Percentiles rank a stretch among this genome's conserved stretches.
These are phyloP conservation scores for Rosa hybrid DNA, from an alignment of 331 rosid species.

Conservation along the genomic window DNA sequence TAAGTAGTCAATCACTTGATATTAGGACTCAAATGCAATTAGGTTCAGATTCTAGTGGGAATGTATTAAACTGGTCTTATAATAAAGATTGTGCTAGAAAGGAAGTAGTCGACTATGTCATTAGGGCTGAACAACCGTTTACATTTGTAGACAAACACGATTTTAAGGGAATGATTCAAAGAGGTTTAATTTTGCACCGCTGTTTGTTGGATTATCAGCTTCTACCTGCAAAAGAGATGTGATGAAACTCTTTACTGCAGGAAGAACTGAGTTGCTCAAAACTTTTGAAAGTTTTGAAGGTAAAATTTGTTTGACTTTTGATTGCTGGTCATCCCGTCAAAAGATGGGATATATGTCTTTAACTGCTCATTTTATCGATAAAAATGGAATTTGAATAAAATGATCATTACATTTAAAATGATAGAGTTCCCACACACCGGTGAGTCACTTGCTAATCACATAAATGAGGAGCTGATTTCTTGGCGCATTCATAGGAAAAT, in stretches of 20 bases:
- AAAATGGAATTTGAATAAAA: not conserved
- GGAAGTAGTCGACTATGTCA: not conserved
- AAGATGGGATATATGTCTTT: not conserved
- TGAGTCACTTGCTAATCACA: not conserved
- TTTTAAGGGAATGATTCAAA: not conserved
- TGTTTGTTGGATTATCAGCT: not conserved
- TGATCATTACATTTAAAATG: not conserved
- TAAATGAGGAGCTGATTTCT: not conserved
- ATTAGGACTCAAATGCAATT: not conserved
- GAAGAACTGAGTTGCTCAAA: not conserved
- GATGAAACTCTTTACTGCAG: not conserved
- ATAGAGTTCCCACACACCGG: not conserved
- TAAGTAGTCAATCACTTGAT: not conserved
- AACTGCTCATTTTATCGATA: not conserved
- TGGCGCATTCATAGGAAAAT: not conserved
- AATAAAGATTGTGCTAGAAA: not conserved
- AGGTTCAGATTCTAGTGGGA: not conserved
- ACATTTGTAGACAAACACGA: conserved; percentile 2
- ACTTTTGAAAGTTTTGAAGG: not conserved
- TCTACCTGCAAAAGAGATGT: not conserved
- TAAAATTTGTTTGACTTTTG: not conserved
- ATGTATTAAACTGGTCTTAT: not conserved
- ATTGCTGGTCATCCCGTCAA: not conserved
- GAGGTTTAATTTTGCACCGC: not conserved
- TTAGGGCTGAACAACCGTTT: conserved; percentile 1